Conservation (phyloP, 2,329 filamentous ascomycete species). For the Cladosporium austrohemisphaericum region DNA sequence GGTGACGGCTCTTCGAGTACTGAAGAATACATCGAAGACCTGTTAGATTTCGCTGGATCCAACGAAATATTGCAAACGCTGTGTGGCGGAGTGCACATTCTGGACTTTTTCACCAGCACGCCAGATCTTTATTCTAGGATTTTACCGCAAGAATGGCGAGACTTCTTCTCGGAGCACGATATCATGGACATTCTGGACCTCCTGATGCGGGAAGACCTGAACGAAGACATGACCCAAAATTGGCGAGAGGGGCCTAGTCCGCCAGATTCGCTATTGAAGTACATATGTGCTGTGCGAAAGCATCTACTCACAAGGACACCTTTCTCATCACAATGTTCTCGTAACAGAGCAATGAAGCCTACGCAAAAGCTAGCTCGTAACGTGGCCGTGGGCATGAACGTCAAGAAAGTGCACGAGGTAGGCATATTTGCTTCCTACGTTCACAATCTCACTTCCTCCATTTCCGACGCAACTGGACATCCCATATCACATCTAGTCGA, state of each 20-base stretch:
- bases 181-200: slow-evolving; percentile 76
- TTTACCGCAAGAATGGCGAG: slow-evolving; percentile 75
- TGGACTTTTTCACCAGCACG: slow-evolving; percentile 88
- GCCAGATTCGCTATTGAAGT: slow-evolving; percentile 61
- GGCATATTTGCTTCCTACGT: slow-evolving; percentile 85
- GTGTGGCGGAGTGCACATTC: slow-evolving; percentile 94
- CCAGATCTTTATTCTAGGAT: slow-evolving; percentile 77
- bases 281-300: slow-evolving; percentile 65
- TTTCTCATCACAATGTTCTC: slow-evolving; percentile 25
- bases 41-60: slow-evolving; percentile 71
- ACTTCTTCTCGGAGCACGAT: slow-evolving; percentile 67
- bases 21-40: slow-evolving; percentile 73
- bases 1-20: slow-evolving; percentile 64
- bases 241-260: slow-evolving; percentile 48
- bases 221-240: slow-evolving; percentile 32
- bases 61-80: slow-evolving; percentile 77
- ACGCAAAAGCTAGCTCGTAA: slow-evolving; percentile 61
- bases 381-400: slow-evolving; percentile 86
- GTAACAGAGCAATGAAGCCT: slow-evolving; percentile 30
- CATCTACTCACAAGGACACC: slow-evolving; percentile 62
- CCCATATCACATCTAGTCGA: slow-evolving; percentile 82
- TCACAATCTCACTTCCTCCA: slow-evolving; percentile 58
- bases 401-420: slow-evolving; percentile 94
- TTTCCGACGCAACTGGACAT: slow-evolving; percentile 44
- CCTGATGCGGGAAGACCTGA: slow-evolving; percentile 72